Evolutionary conservation across 768 basidiomycete genomes (phyloP), one percentile per base, ranked within the genome.

Genomic region (Lanmaoa rubissima): DNA sequence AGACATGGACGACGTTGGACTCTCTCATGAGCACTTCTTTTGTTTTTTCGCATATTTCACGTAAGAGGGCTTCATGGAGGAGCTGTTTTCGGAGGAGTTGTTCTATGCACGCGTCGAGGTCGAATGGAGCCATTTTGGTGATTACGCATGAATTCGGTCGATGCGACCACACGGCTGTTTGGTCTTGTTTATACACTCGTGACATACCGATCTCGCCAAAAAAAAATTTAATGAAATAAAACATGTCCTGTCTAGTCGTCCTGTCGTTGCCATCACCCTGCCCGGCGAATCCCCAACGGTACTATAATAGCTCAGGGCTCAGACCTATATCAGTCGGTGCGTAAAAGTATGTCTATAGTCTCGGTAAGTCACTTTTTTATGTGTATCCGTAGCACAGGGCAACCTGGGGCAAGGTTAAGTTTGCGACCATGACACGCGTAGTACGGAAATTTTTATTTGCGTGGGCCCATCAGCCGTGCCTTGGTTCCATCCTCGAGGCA

Each of bases 1-100:
- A 89, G 63, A 99, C 90, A 68, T 98, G 97, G 8, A 98, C 94
- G 55, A 99, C 97, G 68, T 99, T 99, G 57, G 91, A 94, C 77
- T 99, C 97, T 59, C 94, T 80, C 97, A 98, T 98, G 55, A 99
- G 86, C 0, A 99, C 93, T 71, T 99, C 97, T 71, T 98, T 99
- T 16, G 96, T 97, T 77, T 98, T 98, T 69, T 97, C 96, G 80
- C 97, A 98, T 82, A 99, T 98, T 79, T 99, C 96, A 49, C 94
- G 88, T 43, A 99, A 74, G 28, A 98, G 80, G 2, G 93, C 90
- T 75, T 98, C 96, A 65, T 95, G 95, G 5, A 99, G 79, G 14
- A 99, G 85, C 62, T 97, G 94, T 77, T 97, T 97, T 51, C 87
- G 82, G 35, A 93, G 83, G 53, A 96, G 79, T 67, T 94, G 91